These are phyloP conservation scores for Phaffomyces thermotolerans DNA, from an alignment of 805 yeast genomes.

Conservation along the genomic window DNA sequence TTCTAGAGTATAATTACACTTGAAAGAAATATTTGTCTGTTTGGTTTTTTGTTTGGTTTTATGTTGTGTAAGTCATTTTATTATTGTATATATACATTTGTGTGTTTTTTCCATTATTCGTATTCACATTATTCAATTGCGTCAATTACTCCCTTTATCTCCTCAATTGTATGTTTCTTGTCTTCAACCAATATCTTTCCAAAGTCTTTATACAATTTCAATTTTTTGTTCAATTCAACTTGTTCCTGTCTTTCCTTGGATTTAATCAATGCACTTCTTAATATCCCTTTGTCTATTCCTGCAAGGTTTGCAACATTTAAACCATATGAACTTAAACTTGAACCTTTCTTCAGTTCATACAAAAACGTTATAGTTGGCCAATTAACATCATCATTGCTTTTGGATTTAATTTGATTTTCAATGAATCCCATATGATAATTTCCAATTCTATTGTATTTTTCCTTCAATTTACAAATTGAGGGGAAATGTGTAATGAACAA, in stretches of 20 bases:
- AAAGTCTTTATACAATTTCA: background rate
- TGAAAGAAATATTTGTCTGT: background rate
- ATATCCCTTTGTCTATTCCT: conserved; percentile 79
- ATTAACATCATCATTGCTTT: conserved; percentile 23
- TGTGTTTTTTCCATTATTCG: too few relatives aligned
- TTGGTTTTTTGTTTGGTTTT: too few relatives aligned
- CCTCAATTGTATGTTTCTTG: background rate
- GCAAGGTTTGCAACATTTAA: conserved; percentile 96
- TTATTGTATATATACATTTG: too few relatives aligned
- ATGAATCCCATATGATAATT: conserved; percentile 86
- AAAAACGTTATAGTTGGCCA: conserved; percentile 69
- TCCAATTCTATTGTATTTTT: conserved; percentile 48
- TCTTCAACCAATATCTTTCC: background rate
- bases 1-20: conserved; percentile 6
- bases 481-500: conserved; percentile 95
- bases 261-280: conserved; percentile 84
- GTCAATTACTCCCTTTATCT: background rate
- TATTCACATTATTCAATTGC: conserved; percentile 1
- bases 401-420: conserved; percentile 20
- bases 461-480: conserved; percentile 77
- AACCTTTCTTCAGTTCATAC: conserved; percentile 87
- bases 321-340: conserved; percentile 91
- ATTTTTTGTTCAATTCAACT: conserved; percentile 14
- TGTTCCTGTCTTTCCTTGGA: conserved; percentile 72
- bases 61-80: too few relatives aligned